Evolutionary conservation across 345 rosid genomes (phyloP).

Genomic region (Chamaenerion angustifolium): DNA sequence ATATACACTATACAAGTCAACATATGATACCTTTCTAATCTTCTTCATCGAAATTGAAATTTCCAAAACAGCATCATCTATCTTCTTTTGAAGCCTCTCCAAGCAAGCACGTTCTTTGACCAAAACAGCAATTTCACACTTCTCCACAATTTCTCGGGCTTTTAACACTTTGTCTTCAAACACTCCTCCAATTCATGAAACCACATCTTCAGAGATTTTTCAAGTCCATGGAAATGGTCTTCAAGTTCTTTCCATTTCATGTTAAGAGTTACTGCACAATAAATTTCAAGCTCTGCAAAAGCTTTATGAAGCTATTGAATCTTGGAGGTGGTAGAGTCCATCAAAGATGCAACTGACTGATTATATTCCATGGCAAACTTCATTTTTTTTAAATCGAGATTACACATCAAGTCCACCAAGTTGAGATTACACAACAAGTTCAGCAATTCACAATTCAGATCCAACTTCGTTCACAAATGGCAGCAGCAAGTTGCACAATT

Average conservation of each 20-base stretch:
- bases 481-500: too few species aligned
- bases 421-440: too few species aligned
- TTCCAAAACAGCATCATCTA: constrained; percentile 68
- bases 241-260: constrained; percentile 94
- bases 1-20: too few species aligned
- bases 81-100: constrained; percentile 73
- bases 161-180: constrained; percentile 56
- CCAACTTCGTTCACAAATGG: too few species aligned
- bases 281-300: constrained; percentile 96
- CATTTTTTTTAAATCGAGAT: too few species aligned
- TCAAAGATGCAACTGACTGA: constrained; percentile 53
- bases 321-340: constrained; percentile 76
- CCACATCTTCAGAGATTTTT: constrained; percentile 92
- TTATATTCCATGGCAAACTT: constrained; percentile 50
- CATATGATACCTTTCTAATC: constrained; percentile 30
- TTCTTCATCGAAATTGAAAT: constrained; percentile 51
- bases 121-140: constrained; percentile 62
- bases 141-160: constrained; percentile 61
- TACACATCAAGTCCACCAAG: too few species aligned
- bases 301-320: constrained; percentile 98
- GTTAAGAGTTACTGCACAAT: constrained; percentile 77
- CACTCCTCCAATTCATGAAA: constrained; percentile 93
- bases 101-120: constrained; percentile 68
- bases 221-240: constrained; percentile 95
- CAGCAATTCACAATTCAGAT: too few species aligned